phyloP scores from a whole-genome alignment of 1,284 basidiomycete genomes.

The Moniliophthora roreri region DNA sequence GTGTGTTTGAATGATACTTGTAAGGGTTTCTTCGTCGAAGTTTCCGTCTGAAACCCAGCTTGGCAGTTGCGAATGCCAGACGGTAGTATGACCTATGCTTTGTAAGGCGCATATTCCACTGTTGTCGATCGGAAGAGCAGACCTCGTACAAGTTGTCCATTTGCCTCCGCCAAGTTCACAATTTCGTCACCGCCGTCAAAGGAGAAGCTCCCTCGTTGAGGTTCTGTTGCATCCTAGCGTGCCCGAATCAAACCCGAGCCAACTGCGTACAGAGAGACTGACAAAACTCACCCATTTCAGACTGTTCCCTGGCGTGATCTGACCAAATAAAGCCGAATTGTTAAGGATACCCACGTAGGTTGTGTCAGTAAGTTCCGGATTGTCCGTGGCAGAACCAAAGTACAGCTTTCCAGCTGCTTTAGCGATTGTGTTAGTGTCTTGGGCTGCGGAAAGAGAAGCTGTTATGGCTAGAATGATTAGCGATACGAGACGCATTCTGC shows the following conservation, averaged over 20 bases:
- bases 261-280: background rate
- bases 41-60: slow-evolving; percentile 46
- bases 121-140: slow-evolving; percentile 3
- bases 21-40: slow-evolving; percentile 42
- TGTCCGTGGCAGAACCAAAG: slow-evolving; percentile 63
- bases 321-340: slow-evolving; percentile 44
- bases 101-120: background rate
- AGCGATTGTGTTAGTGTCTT: slow-evolving; percentile 38
- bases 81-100: slow-evolving; percentile 43
- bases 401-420: slow-evolving; percentile 52
- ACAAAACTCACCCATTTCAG: slow-evolving; percentile 51
- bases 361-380: slow-evolving; percentile 47
- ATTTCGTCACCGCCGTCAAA: slow-evolving; percentile 46
- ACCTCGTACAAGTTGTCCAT: slow-evolving; percentile 43
- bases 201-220: slow-evolving; percentile 45
- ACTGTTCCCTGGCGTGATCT: slow-evolving; percentile 53
- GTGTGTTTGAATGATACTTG: slow-evolving; percentile 45
- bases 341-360: slow-evolving; percentile 42
- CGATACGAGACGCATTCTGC: too few relatives aligned
- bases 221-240: slow-evolving; percentile 52
- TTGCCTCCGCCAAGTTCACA: slow-evolving; percentile 43
- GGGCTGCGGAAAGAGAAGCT: too few relatives aligned
- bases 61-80: slow-evolving; percentile 57
- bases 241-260: background rate
- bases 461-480: too few relatives aligned